These are phyloP conservation scores for Plasmopara muralis DNA, from an alignment of 352 stramenopile genomes.

Conservation along the genomic window DNA sequence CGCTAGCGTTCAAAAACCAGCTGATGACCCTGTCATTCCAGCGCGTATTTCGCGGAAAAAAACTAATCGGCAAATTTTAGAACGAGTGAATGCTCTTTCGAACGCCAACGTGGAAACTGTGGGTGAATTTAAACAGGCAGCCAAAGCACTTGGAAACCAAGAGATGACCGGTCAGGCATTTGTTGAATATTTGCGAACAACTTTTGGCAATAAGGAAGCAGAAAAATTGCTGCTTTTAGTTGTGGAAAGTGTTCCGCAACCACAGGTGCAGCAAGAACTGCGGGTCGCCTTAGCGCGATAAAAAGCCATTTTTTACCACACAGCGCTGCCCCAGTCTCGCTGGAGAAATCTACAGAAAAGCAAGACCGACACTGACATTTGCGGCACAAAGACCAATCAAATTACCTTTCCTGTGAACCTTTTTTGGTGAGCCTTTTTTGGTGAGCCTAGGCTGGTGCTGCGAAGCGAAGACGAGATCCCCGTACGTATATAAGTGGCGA, in stretches of 20 bases:
- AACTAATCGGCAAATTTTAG: slow-evolving; percentile 61
- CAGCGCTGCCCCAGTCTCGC: background rate
- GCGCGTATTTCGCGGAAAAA: slow-evolving; percentile 43
- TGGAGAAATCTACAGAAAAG: background rate
- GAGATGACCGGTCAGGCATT: slow-evolving; percentile 64
- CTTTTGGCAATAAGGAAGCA: slow-evolving; percentile 48
- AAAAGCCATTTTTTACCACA: slow-evolving; percentile 1
- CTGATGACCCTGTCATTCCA: slow-evolving; percentile 17
- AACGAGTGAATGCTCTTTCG: slow-evolving; percentile 51
- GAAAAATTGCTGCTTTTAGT: slow-evolving; percentile 58
- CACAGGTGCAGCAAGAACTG: slow-evolving; percentile 53
- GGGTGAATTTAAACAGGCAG: slow-evolving; percentile 55
- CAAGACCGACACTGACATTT: too few species aligned
- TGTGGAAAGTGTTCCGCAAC: slow-evolving; percentile 53
- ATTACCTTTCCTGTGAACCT: too few species aligned
- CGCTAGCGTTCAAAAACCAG: slow-evolving; percentile 20
- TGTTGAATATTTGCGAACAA: slow-evolving; percentile 47
- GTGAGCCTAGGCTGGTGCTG: background rate
- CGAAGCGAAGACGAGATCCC: slow-evolving; percentile 8
- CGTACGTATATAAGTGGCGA: slow-evolving; percentile 20
- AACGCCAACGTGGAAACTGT: slow-evolving; percentile 41
- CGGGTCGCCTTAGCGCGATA: slow-evolving; percentile 40
- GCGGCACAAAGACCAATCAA: too few species aligned
- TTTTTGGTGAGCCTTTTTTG: too few species aligned
- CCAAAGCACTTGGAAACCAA: slow-evolving; percentile 60